These are phyloP conservation scores for Rachicladosporium sp. DNA, from an alignment of 2,329 filamentous ascomycete species.

Conservation along the genomic window DNA sequence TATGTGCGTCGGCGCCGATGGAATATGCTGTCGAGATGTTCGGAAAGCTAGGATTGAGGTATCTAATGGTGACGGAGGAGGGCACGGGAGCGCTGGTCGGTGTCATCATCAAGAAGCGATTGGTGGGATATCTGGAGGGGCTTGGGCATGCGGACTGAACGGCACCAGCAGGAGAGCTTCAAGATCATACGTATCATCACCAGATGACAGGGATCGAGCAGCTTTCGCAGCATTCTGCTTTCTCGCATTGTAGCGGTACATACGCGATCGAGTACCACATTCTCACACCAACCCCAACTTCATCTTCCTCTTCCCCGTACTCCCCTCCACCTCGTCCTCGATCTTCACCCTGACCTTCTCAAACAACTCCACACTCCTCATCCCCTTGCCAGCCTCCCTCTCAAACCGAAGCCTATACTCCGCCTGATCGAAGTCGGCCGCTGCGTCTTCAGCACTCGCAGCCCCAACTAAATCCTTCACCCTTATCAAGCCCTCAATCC, in stretches of 20 bases:
- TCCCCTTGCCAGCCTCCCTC: slow-evolving; percentile 29
- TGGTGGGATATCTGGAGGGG: slow-evolving; percentile 40
- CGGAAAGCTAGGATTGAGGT: slow-evolving; percentile 42
- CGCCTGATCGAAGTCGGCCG: slow-evolving; percentile 74
- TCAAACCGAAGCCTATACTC: slow-evolving; percentile 60
- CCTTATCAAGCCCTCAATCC: slow-evolving; percentile 83
- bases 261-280: too few species aligned
- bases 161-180: too few species aligned
- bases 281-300: slow-evolving; percentile 46
- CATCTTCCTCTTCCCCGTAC: slow-evolving; percentile 87
- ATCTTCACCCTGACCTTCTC: slow-evolving; percentile 83
- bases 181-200: too few species aligned
- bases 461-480: slow-evolving; percentile 59
- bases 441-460: slow-evolving; percentile 49
- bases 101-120: slow-evolving; percentile 46
- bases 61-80: slow-evolving; percentile 42
- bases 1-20: slow-evolving; percentile 41
- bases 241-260: too few species aligned
- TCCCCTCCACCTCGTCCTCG: slow-evolving; percentile 84
- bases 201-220: too few species aligned
- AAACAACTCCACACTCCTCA: slow-evolving; percentile 65
- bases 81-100: slow-evolving; percentile 39
- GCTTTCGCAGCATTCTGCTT: too few species aligned
- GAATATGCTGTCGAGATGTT: slow-evolving; percentile 51
- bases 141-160: too few species aligned